These are phyloP conservation scores for Mucor plumbeus DNA, from an alignment of 371 early-diverging fungal genomes.

Conservation along the genomic window DNA sequence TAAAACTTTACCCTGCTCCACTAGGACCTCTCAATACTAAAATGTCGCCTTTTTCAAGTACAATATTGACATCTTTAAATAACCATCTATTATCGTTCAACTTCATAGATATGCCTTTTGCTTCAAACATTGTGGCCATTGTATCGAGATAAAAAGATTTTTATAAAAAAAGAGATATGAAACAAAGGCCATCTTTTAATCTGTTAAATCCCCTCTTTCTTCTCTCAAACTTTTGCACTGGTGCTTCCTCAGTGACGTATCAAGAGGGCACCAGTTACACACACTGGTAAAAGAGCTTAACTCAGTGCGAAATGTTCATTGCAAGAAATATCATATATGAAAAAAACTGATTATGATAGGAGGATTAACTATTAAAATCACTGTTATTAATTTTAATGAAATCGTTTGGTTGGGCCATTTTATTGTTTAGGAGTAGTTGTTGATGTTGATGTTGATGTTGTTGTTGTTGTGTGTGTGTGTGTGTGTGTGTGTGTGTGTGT, in stretches of 20 bases:
- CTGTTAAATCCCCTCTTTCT: not conserved
- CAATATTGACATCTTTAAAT: constrained; percentile 64
- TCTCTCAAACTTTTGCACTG: not conserved
- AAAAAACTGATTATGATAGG: not conserved
- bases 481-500: not conserved
- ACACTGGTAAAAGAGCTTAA: not conserved
- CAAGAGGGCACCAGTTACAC: constrained; percentile 5
- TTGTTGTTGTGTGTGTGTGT: not conserved
- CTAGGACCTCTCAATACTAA: constrained; percentile 75
- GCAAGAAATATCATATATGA: not conserved
- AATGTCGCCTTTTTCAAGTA: constrained; percentile 60
- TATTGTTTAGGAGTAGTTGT: constrained; percentile 6
- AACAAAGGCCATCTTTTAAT: not conserved
- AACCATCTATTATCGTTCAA: constrained; percentile 57
- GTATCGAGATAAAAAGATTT: constrained; percentile 7
- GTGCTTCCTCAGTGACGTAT: constrained; percentile 4
- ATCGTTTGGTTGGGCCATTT: constrained; percentile 3
- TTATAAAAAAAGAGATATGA: constrained; percentile 10
- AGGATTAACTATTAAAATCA: not conserved
- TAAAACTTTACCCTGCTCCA: constrained; percentile 67
- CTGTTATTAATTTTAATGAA: constrained; percentile 3
- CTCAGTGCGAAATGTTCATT: not conserved
- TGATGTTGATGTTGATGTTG: not conserved
- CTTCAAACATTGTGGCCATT: constrained; percentile 26
- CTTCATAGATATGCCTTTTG: constrained; percentile 34